Evolutionary conservation across 2,329 filamentous ascomycete genomes (phyloP).

Genomic region (Sclerotinia borealis): DNA sequence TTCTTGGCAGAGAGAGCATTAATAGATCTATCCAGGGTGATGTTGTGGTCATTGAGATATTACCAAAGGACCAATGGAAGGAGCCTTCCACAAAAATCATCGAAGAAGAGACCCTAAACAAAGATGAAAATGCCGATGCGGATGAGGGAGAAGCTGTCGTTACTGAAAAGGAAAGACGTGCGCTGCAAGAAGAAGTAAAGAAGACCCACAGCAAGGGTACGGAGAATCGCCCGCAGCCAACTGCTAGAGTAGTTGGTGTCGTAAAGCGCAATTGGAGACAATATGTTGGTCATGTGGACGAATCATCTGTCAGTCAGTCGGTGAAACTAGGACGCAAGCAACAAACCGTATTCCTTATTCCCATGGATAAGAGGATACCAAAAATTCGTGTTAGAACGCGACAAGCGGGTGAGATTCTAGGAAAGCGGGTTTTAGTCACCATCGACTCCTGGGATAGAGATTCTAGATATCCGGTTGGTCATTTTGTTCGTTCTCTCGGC

Average conservation of each 20-base stretch:
- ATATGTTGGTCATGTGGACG: slow-evolving; percentile 93
- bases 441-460: slow-evolving; percentile 96
- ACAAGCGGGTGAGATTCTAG: slow-evolving; percentile 81
- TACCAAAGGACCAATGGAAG: slow-evolving; percentile 96
- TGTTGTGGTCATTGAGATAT: slow-evolving; percentile 83
- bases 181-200: slow-evolving; percentile 86
- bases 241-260: slow-evolving; percentile 84
- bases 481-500: slow-evolving; percentile 88
- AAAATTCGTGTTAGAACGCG: slow-evolving; percentile 92
- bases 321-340: slow-evolving; percentile 74
- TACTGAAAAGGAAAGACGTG: slow-evolving; percentile 79
- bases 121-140: slow-evolving; percentile 86
- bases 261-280: slow-evolving; percentile 97
- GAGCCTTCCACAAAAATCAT: slow-evolving; percentile 91
- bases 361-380: slow-evolving; percentile 96
- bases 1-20: slow-evolving; percentile 91
- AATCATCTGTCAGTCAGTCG: slow-evolving; percentile 69
- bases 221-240: slow-evolving; percentile 79
- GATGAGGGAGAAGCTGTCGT: slow-evolving; percentile 72
- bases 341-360: slow-evolving; percentile 89
- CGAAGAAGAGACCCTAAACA: slow-evolving; percentile 85
- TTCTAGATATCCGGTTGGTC: slow-evolving; percentile 84
- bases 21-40: slow-evolving; percentile 91
- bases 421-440: slow-evolving; percentile 85
- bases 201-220: slow-evolving; percentile 69